These are phyloP conservation scores for Musa troglodytarum DNA, from an alignment of 176 grass and related monocot genomes.

Conservation along the genomic window DNA sequence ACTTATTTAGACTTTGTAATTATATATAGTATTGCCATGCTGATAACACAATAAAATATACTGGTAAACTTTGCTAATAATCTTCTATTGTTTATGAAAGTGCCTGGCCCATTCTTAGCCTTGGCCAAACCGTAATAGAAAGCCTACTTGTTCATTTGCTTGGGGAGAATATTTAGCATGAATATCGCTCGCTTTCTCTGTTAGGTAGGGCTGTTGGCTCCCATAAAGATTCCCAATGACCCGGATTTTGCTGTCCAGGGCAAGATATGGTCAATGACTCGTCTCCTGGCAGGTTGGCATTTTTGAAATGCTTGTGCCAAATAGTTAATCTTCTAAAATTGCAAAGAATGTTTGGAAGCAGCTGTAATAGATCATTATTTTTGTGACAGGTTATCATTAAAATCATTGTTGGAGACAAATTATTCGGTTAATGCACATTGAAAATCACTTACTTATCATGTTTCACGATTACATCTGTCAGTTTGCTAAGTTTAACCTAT, in stretches of 20 bases:
- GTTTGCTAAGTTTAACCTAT: background rate
- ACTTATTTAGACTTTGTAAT: too few relatives aligned
- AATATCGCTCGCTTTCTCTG: background rate
- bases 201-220: background rate
- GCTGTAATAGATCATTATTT: too few relatives aligned
- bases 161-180: background rate
- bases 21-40: too few relatives aligned
- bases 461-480: background rate
- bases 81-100: background rate
- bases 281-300: background rate
- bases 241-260: background rate
- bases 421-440: background rate
- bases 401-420: too few relatives aligned
- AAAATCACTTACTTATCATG: background rate
- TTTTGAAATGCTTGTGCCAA: background rate
- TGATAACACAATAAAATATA: background rate
- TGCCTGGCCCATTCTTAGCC: background rate
- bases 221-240: too few relatives aligned
- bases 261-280: background rate
- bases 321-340: background rate
- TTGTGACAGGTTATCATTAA: too few relatives aligned
- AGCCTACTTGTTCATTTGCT: background rate
- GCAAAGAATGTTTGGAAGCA: too few relatives aligned
- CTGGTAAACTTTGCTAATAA: background rate
- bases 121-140: background rate